Evolutionary conservation across 139 green algal species (phyloP), one percentile per base, ranked within the genome.

Genomic region (Tetratostichococcus sp.): DNA sequence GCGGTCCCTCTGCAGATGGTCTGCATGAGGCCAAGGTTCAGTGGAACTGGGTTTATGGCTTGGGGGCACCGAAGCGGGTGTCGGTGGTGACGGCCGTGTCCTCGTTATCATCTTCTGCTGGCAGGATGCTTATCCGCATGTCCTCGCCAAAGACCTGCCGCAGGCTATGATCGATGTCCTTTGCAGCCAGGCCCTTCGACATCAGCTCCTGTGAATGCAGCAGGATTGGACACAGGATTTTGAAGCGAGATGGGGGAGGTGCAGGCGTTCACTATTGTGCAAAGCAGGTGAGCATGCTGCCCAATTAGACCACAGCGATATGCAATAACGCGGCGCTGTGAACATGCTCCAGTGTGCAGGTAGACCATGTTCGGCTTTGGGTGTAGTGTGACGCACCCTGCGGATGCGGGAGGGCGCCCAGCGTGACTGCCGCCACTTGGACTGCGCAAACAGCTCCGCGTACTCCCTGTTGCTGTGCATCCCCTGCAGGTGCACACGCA

Each of bases 401-500:
- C 69, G 72, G 58, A 89, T 85, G 35, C 77, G 80, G 28, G 71
- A 77, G 4, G 85, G 73, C 6, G 76, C 84, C 85, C 85, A 90
- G 31, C 78, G 74, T 32, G 72, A 76, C 69, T 86, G 78, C 32
- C 83, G 66, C 85, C 85, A 90, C 70, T 89, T 89, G 32, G 80
- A 86, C 4, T 83, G 68, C 23, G 76, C 79, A 76, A 81, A 90
- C 4, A 79, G 39, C 62, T 83, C 81, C 1, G 84, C 86, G 79
- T 81, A 89, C 66, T 90, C 81, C 21, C 30, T 42, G 71, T 90
- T 84, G 65, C 75, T 83, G 70, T 87, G 82, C 42, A 89, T 30
- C 4, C 75, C 76, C 77, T 77, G 73, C 77, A 68, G 8, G 2
- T 11, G 65, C 67, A 50, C 4, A 28, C 31, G 14, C 4, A 34